Conservation (phyloP, 495 filamentous ascomycete genomes). For the Aspergillus biplanus region DNA sequence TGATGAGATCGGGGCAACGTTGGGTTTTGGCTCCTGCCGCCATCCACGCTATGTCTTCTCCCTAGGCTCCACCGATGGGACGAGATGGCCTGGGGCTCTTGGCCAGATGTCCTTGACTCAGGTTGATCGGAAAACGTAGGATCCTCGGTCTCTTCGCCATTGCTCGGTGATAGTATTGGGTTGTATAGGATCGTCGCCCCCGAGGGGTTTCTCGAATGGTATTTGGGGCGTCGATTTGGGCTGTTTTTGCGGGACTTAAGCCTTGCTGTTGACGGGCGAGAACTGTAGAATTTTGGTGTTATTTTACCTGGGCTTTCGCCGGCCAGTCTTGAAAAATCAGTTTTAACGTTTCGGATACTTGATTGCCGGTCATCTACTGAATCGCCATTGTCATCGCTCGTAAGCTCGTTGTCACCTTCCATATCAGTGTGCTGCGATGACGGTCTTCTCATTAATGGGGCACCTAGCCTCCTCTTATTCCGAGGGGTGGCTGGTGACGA, state of each 20-base stretch:
- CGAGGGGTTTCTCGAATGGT: constrained; percentile 64
- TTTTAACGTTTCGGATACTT: constrained; percentile 39
- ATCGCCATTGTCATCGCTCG: constrained; percentile 75
- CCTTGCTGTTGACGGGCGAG: constrained; percentile 48
- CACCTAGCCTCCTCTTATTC: constrained; percentile 25
- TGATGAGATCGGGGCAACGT: constrained; percentile 53
- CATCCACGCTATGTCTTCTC: constrained; percentile 29
- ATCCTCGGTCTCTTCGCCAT: constrained; percentile 51
- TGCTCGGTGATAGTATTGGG: constrained; percentile 45
- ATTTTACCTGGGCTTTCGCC: constrained; percentile 31
- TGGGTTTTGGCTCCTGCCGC: constrained; percentile 43
- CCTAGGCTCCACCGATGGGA: constrained; percentile 32
- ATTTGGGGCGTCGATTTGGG: constrained; percentile 38
- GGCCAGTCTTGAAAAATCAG: constrained; percentile 5
- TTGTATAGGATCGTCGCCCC: constrained; percentile 77
- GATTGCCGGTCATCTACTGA: constrained; percentile 34
- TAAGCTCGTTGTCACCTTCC: constrained; percentile 87
- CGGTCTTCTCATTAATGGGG: constrained; percentile 36
- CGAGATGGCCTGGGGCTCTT: constrained; percentile 22
- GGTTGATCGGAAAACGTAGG: constrained; percentile 29
- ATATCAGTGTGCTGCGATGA: constrained; percentile 67
- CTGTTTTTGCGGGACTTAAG: constrained; percentile 43
- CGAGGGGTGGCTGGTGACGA: constrained; percentile 38
- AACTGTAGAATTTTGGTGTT: constrained; percentile 49
- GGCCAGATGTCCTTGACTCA: constrained; percentile 32